Percentiles rank a stretch among this genome's conserved stretches.
Evolutionary conservation across 2,329 filamentous ascomycete genomes (phyloP).

Genomic region (Alternaria novae-zelandiae): DNA sequence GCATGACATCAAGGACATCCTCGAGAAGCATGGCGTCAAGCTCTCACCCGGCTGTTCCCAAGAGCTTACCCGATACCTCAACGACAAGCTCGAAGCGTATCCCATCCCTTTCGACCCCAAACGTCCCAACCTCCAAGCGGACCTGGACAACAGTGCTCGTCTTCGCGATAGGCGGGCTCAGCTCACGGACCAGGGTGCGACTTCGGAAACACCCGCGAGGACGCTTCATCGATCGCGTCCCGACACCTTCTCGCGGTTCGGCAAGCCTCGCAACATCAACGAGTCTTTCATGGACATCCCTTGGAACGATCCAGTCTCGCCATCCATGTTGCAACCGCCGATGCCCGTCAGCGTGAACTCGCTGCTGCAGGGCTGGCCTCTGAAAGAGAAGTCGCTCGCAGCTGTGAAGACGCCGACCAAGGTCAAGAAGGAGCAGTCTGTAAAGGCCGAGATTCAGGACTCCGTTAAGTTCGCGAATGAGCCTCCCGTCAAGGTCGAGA

Average conservation of each 20-base stretch:
- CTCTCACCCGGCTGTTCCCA: not conserved
- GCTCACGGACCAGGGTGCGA: not conserved
- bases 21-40: not conserved
- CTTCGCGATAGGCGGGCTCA: not conserved
- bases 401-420: no score
- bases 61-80: not conserved
- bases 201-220: not conserved
- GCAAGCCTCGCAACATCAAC: not conserved
- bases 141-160: not conserved
- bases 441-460: no score
- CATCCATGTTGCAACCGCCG: no score
- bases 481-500: no score
- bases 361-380: no score
- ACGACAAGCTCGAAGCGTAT: not conserved
- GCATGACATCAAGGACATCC: not conserved
- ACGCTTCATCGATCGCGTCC: not conserved
- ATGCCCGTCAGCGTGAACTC: no score
- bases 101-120: not conserved
- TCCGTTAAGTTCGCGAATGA: no score
- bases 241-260: not conserved
- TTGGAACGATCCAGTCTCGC: not conserved
- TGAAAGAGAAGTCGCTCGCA: no score
- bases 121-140: not conserved
- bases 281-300: not conserved
- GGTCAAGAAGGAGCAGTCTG: no score